Evolutionary conservation across 139 green algal species (phyloP).

Genomic region (Haematococcus sp.): DNA sequence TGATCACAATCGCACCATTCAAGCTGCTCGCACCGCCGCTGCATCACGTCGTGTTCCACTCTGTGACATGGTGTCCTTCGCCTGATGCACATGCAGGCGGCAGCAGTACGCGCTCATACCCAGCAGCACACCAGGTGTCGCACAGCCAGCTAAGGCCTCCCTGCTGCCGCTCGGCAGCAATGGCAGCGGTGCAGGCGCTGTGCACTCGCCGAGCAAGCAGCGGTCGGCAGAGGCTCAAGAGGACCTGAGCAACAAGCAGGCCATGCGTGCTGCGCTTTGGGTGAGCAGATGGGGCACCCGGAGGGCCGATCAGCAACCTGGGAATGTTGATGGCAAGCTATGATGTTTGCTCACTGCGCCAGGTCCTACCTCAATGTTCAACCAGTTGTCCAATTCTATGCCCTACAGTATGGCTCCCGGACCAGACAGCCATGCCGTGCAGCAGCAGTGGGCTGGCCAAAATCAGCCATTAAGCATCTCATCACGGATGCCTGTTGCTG

Average conservation of each 20-base stretch:
- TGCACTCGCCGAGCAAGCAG: neutral
- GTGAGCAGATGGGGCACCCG: neutral
- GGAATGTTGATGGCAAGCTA: neutral
- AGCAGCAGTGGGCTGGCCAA: too few species aligned
- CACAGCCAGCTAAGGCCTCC: neutral
- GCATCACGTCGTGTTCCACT: too few species aligned
- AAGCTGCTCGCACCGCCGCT: too few species aligned
- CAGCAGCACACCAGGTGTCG: slow-evolving; percentile 11
- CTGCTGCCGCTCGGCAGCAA: neutral
- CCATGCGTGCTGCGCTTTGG: slow-evolving; percentile 1
- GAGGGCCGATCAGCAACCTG: neutral
- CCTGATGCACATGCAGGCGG: slow-evolving; percentile 11
- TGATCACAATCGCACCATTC: too few species aligned
- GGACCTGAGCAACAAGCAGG: neutral
- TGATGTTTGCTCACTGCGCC: neutral
- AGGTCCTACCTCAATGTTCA: too few species aligned
- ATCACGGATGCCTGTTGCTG: too few species aligned
- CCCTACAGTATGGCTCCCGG: neutral
- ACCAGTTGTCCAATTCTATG: too few species aligned
- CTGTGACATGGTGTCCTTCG: too few species aligned
- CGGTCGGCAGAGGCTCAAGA: neutral
- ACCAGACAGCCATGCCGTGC: neutral
- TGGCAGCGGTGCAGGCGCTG: neutral
- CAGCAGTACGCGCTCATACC: slow-evolving; percentile 6
- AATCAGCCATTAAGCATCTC: too few species aligned